These are phyloP conservation scores for Xylariomycetidae sp. DNA, from an alignment of 2,329 filamentous ascomycete genomes.

Conservation along the genomic window DNA sequence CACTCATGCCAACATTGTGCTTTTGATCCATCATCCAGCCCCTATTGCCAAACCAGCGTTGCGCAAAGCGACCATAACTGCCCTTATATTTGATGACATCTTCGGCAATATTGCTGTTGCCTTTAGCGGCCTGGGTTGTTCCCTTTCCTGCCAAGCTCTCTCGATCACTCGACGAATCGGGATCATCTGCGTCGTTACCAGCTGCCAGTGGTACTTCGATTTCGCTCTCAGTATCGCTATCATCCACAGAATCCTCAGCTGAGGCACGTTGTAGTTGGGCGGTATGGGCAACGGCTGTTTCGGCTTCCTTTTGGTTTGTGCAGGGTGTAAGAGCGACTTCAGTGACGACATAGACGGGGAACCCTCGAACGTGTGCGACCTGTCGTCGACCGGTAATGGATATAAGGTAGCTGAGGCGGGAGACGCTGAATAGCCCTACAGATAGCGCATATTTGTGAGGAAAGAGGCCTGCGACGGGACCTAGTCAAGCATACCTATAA, in stretches of 20 bases:
- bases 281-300: slow-evolving; percentile 64
- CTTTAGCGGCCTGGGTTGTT: slow-evolving; percentile 24
- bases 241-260: slow-evolving; percentile 24
- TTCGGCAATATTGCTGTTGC: slow-evolving; percentile 67
- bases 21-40: slow-evolving; percentile 74
- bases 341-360: slow-evolving; percentile 79
- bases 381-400: slow-evolving; percentile 82
- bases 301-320: slow-evolving; percentile 69
- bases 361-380: slow-evolving; percentile 80
- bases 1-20: slow-evolving; percentile 64
- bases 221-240: slow-evolving; percentile 39
- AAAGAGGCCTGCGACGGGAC: background rate
- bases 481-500: slow-evolving; percentile 43
- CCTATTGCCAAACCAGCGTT: slow-evolving; percentile 84
- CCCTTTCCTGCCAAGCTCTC: slow-evolving; percentile 13
- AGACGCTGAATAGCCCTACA: slow-evolving; percentile 77
- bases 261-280: slow-evolving; percentile 35
- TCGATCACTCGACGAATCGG: slow-evolving; percentile 21
- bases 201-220: slow-evolving; percentile 39
- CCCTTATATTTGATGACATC: slow-evolving; percentile 83
- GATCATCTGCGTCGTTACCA: slow-evolving; percentile 26
- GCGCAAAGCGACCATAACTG: slow-evolving; percentile 82
- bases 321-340: slow-evolving; percentile 90
- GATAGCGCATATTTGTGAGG: slow-evolving; percentile 9
- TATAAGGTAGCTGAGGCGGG: slow-evolving; percentile 76